These are phyloP conservation scores for Erysimum cheiri DNA, from an alignment of 441 rosid species.

Conservation along the genomic window DNA sequence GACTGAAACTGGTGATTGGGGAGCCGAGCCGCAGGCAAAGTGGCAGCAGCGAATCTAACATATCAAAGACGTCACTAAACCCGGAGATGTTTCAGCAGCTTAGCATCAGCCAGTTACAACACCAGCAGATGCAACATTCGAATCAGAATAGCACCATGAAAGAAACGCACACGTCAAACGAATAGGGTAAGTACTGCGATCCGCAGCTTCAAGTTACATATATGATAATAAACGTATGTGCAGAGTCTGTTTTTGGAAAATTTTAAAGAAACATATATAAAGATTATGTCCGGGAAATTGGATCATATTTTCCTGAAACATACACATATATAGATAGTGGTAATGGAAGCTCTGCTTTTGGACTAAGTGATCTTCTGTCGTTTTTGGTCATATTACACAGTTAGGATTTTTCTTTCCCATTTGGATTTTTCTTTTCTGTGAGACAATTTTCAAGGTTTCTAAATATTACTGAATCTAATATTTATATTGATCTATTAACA, in stretches of 20 bases:
- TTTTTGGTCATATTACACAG: neutral
- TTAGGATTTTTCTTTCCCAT: neutral
- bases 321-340: conserved; percentile 6
- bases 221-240: conserved; percentile 34
- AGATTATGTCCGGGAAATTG: conserved; percentile 1
- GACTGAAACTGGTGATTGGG: conserved; percentile 70
- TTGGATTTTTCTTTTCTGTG: neutral
- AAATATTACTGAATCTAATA: neutral
- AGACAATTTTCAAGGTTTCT: neutral
- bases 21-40: conserved; percentile 46
- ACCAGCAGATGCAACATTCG: conserved; percentile 39
- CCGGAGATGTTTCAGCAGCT: conserved; percentile 67
- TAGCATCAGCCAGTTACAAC: conserved; percentile 50
- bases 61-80: conserved; percentile 54
- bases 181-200: conserved; percentile 45
- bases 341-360: conserved; percentile 23
- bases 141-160: conserved; percentile 54
- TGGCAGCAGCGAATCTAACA: conserved; percentile 58
- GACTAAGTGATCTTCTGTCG: conserved; percentile 9
- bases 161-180: conserved; percentile 57
- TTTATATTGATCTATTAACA: neutral
- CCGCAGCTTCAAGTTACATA: conserved; percentile 18
- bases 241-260: conserved; percentile 31
- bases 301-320: conserved; percentile 25
- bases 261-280: conserved; percentile 23